phyloP scores from a whole-genome alignment of 2,329 filamentous ascomycete species.

The Plectosphaerella sp. region DNA sequence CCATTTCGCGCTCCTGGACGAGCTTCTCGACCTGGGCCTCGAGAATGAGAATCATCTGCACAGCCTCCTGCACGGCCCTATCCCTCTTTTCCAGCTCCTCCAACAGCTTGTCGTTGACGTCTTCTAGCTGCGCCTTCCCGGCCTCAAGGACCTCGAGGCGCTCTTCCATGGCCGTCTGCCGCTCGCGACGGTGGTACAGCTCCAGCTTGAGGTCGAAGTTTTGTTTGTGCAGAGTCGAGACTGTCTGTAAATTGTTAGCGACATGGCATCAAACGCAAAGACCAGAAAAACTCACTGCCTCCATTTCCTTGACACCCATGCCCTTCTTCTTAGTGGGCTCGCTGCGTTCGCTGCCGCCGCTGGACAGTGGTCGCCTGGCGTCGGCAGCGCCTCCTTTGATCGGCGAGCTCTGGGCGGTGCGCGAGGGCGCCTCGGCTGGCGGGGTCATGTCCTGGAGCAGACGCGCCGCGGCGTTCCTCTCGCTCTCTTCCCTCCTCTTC shows the following conservation, averaged over 20 bases:
- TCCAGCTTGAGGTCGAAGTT: constrained; percentile 76
- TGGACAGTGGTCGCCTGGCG: constrained; percentile 37
- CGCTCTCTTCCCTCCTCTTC: constrained; percentile 44
- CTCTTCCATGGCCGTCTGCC: constrained; percentile 55
- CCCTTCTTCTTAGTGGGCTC: constrained; percentile 44
- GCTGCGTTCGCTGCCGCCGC: constrained; percentile 23
- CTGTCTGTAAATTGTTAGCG: constrained; percentile 36
- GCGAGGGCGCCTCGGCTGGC: constrained; percentile 28
- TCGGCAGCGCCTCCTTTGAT: constrained; percentile 26
- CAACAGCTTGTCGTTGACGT: constrained; percentile 55
- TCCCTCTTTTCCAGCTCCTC: constrained; percentile 63
- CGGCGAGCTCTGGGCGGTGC: constrained; percentile 33
- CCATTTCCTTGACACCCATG: constrained; percentile 64
- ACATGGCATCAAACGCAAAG: neutral
- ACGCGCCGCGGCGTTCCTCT: constrained; percentile 31
- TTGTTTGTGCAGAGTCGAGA: constrained; percentile 68
- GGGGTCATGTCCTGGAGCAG: constrained; percentile 31
- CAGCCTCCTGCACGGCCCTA: constrained; percentile 66
- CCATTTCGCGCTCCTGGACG: constrained; percentile 47
- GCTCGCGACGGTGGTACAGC: constrained; percentile 63
- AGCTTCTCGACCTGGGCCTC: constrained; percentile 56
- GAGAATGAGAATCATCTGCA: constrained; percentile 62
- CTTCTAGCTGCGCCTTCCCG: constrained; percentile 48
- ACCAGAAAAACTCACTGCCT: constrained; percentile 43
- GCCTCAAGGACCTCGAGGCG: constrained; percentile 50